Base-by-base conservation (phyloP, 2,329 filamentous ascomycete genomes). In the Cladophialophora immunda region DNA sequence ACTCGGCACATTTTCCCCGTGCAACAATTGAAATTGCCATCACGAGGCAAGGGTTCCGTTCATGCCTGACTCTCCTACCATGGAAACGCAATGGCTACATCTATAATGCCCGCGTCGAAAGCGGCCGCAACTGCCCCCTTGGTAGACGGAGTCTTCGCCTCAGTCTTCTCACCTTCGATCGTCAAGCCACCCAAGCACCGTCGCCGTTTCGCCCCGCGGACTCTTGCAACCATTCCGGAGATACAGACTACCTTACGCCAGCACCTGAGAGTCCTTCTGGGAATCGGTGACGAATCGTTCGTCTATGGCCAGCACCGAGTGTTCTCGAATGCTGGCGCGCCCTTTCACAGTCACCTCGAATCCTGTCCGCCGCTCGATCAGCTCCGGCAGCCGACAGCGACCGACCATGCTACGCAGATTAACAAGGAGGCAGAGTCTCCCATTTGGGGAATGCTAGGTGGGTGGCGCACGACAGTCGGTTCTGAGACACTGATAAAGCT, bases 401-500 rank as follows among this genome's bases (percentile, higher is more conserved):
- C 53, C 11, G 68, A 70, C 29, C 62, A 69, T 45, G 53, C 59
- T 1, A 53, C 41, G 15, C 65, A 70, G 32, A 19, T 61, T 22
- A 34, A 58, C 3, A 66, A 50, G 22, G 64, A 71, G 32, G 52
- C 56, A 13, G 25, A 58, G 15, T 66, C 67, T n/a, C 50, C 64
- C 13, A 30, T 69, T 41, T 69, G 69, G 64, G 41, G n/a, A 4
- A 38, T 58, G 29, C 60, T 73, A 7, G 19, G 34, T 4, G 9
- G n/a, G 15, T 71, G 69, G 70, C 59, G 58, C 32, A n/a, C 38
- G 22, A 29, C 29, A 17, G 77, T 89, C 27, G 86, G 86, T 11
- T 83, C 83, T 34, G 82, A 83, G 47, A 80, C 80, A 54, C 82
- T 83, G 4, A 85, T 89, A 72, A 83, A 84, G 65, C 82, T 87